These are phyloP conservation scores for Aspergillus nomiae DNA, from an alignment of 2,329 filamentous ascomycete genomes.

Conservation along the genomic window DNA sequence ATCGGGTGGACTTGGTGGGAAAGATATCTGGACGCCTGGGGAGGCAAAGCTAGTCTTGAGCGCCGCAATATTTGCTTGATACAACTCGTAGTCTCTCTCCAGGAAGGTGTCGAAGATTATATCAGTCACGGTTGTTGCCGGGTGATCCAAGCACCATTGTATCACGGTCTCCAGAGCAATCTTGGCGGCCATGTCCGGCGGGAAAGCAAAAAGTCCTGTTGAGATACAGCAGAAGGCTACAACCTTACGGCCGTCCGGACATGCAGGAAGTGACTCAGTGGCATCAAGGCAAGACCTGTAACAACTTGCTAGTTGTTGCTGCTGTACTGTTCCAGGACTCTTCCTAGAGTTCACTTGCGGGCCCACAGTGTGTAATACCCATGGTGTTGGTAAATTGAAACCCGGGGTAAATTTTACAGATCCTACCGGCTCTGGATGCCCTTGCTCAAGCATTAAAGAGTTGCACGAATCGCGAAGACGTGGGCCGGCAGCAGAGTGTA, in stretches of 20 bases:
- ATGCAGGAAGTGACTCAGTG: constrained; percentile 13
- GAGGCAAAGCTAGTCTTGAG: neutral
- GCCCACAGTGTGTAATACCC: constrained; percentile 26
- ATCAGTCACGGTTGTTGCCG: constrained; percentile 19
- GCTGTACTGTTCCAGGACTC: constrained; percentile 4
- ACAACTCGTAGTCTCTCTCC: constrained; percentile 18
- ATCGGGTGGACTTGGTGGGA: neutral
- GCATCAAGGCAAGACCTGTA: constrained; percentile 20
- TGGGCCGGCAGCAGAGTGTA: constrained; percentile 25
- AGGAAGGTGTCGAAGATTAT: constrained; percentile 26
- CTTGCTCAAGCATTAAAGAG: constrained; percentile 15
- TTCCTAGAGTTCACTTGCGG: constrained; percentile 16
- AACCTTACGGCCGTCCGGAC: constrained; percentile 19
- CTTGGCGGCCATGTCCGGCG: constrained; percentile 16
- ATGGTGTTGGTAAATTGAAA: constrained; percentile 19
- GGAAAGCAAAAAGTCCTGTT: constrained; percentile 27
- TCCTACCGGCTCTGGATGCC: constrained; percentile 14
- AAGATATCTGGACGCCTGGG: neutral
- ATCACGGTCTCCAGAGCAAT: constrained; percentile 20
- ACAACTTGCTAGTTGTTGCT: constrained; percentile 18
- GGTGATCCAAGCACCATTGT: constrained; percentile 17
- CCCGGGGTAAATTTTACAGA: constrained; percentile 20
- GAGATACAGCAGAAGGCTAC: constrained; percentile 28
- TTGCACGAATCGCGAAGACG: constrained; percentile 24
- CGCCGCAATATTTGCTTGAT: constrained; percentile 7